Conservation (phyloP, 306 rosid species). For the Prunus mume region DNA sequence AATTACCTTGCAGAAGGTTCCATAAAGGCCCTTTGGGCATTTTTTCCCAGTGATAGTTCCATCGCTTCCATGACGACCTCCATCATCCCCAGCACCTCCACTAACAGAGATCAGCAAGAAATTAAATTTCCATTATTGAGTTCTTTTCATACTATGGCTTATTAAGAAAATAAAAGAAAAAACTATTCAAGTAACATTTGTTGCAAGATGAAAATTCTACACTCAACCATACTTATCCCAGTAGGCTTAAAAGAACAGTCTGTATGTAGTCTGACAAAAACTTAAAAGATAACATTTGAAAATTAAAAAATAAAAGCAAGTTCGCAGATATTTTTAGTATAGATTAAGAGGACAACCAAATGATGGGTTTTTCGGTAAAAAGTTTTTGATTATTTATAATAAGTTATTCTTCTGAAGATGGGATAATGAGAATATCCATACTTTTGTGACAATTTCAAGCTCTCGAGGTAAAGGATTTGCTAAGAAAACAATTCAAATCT, state of each 20-base stretch:
- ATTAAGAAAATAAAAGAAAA: background rate
- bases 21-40: constrained; percentile 92
- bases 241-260: background rate
- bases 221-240: background rate
- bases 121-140: constrained; percentile 20
- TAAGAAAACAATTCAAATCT: background rate
- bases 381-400: too few relatives aligned
- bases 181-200: background rate
- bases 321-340: background rate
- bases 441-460: background rate
- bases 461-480: background rate
- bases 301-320: background rate
- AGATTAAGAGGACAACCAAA: background rate
- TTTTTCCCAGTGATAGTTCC: constrained; percentile 88
- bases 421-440: background rate
- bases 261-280: background rate
- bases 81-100: constrained; percentile 80
- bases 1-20: constrained; percentile 79
- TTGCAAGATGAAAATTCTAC: background rate
- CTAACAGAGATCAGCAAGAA: constrained; percentile 50
- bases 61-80: constrained; percentile 67
- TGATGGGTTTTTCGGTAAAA: too few relatives aligned
- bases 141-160: background rate
- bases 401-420: background rate
- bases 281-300: background rate